Evolutionary conservation across 108 stramenopile genomes (phyloP).

Genomic region (Skeletonema grethae): DNA sequence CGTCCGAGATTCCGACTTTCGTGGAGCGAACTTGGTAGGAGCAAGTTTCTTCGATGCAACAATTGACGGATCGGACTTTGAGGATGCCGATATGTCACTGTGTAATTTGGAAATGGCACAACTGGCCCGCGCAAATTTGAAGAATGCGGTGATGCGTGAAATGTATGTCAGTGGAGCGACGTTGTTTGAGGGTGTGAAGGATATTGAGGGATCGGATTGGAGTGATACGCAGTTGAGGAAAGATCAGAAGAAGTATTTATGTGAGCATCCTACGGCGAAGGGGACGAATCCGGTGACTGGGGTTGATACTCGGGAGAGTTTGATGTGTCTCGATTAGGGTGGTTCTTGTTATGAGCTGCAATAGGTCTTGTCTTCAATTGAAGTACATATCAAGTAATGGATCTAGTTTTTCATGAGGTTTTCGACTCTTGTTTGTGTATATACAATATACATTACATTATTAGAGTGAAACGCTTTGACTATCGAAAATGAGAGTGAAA

Average conservation of each 20-base stretch:
- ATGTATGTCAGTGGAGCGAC: conserved; percentile 92
- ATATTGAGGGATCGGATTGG: conserved; percentile 89
- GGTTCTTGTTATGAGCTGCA: background rate
- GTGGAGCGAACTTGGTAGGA: conserved; percentile 71
- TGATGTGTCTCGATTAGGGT: conserved; percentile 74
- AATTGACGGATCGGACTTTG: conserved; percentile 87
- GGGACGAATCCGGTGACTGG: conserved; percentile 92
- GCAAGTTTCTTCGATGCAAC: conserved; percentile 96
- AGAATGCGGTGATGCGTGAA: conserved; percentile 87
- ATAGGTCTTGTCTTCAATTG: background rate
- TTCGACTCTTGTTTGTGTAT: background rate
- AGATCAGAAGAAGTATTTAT: conserved; percentile 92
- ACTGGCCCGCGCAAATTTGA: conserved; percentile 76
- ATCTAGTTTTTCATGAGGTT: background rate
- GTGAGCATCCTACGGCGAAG: conserved; percentile 89
- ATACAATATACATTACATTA: too few relatives aligned
- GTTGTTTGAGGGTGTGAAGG: conserved; percentile 81
- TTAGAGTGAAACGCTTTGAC: background rate
- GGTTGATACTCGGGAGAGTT: conserved; percentile 89
- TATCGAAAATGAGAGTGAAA: background rate
- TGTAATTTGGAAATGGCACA: conserved; percentile 90
- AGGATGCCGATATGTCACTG: conserved; percentile 78
- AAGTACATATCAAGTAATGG: background rate
- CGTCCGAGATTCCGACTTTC: conserved; percentile 89
- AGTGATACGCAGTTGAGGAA: conserved; percentile 68